phyloP scores from a whole-genome alignment of 371 early-diverging fungal species.

The Apophysomyces ossiformis region DNA sequence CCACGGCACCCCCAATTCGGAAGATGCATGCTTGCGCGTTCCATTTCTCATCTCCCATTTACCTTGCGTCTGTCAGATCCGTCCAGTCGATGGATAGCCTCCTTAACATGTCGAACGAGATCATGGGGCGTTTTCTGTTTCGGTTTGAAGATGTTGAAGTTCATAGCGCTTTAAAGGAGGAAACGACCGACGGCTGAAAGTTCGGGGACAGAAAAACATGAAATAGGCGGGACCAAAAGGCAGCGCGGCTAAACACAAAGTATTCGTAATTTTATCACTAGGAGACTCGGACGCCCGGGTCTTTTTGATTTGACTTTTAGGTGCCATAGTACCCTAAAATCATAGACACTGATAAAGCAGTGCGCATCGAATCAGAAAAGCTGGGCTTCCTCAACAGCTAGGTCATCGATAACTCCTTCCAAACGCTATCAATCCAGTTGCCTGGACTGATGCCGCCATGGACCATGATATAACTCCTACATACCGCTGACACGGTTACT shows the following conservation, averaged over 20 bases:
- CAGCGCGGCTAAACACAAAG: not conserved
- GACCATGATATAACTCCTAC: too few species aligned
- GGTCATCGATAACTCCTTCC: too few species aligned
- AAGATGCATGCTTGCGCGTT: not conserved
- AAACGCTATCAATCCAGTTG: too few species aligned
- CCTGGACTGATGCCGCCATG: too few species aligned
- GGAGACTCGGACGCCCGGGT: not conserved
- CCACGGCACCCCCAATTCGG: not conserved
- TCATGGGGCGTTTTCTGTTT: conserved; percentile 89
- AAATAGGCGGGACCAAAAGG: conserved; percentile 6
- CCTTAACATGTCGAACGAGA: conserved; percentile 84
- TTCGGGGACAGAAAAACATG: conserved; percentile 12
- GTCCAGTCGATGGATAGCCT: conserved; percentile 76
- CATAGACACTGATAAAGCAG: too few species aligned
- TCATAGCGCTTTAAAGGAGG: conserved; percentile 55
- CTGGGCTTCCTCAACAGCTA: too few species aligned
- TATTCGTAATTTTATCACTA: too few species aligned
- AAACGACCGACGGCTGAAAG: conserved; percentile 13
- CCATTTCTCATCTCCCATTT: conserved; percentile 17
- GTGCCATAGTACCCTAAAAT: too few species aligned
- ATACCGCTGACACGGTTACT: too few species aligned
- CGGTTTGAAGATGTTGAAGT: conserved; percentile 86
- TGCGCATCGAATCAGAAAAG: too few species aligned
- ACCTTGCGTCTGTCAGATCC: conserved; percentile 70
- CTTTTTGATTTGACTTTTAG: too few species aligned